Percentiles rank a stretch among this genome's conserved stretches.
Evolutionary conservation across 78 protist species (phyloP).

Genomic region (Dictyostelium discoideum): dicty_2.7 NC_007090.3:4920501-4921000

Average conservation of each 20-base stretch:
- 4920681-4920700: background rate
- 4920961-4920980: background rate
- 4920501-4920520: background rate
- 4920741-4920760: background rate
- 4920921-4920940: background rate
- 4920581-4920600: background rate
- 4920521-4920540: background rate
- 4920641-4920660: background rate
- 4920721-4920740: background rate
- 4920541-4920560: background rate
- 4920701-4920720: background rate
- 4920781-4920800: background rate
- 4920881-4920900: background rate
- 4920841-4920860: background rate
- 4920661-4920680: background rate
- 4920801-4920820: background rate
- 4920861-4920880: background rate
- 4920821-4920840: background rate
- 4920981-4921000: background rate
- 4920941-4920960: background rate
- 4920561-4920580: background rate
- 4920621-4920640: background rate
- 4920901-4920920: background rate
- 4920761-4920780: background rate
- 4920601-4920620: background rate